phyloP scores from a whole-genome alignment of 2,329 filamentous ascomycete genomes.

The Chaetomium olivaceum region DNA sequence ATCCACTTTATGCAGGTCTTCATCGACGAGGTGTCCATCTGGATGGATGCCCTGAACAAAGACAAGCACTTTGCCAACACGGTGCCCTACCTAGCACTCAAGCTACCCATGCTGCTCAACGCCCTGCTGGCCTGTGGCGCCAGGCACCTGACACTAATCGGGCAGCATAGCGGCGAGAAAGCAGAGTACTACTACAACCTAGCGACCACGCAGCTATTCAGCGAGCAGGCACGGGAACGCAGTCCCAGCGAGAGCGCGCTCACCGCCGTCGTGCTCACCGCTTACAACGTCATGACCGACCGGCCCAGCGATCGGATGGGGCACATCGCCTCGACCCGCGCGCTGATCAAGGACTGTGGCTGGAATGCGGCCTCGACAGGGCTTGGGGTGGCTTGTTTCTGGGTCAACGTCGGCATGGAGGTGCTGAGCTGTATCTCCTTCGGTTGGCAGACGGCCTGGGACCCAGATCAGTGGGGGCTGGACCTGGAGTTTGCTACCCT shows the following conservation, averaged over 20 bases:
- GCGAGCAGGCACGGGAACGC: slow-evolving; percentile 79
- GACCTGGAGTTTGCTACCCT: slow-evolving; percentile 65
- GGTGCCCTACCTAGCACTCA: slow-evolving; percentile 79
- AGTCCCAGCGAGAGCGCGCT: slow-evolving; percentile 83
- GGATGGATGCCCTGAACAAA: slow-evolving; percentile 91
- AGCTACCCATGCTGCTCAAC: slow-evolving; percentile 84
- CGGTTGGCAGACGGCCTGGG: slow-evolving; percentile 84
- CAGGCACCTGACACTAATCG: slow-evolving; percentile 73
- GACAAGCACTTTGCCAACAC: slow-evolving; percentile 83
- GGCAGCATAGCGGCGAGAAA: slow-evolving; percentile 72
- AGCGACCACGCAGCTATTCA: slow-evolving; percentile 76
- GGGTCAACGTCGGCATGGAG: slow-evolving; percentile 90
- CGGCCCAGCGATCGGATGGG: slow-evolving; percentile 79
- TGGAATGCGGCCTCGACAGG: slow-evolving; percentile 81
- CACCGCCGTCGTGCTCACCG: slow-evolving; percentile 83
- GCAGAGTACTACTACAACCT: slow-evolving; percentile 83
- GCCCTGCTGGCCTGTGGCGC: slow-evolving; percentile 87
- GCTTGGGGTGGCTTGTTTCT: slow-evolving; percentile 86
- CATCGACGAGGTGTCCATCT: slow-evolving; percentile 83
- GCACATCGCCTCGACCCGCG: slow-evolving; percentile 81
- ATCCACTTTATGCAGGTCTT: slow-evolving; percentile 90
- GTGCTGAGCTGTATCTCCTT: slow-evolving; percentile 84
- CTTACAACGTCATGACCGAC: slow-evolving; percentile 91
- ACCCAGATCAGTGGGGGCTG: slow-evolving; percentile 86
- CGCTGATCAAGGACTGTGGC: slow-evolving; percentile 83